Conservation (phyloP, 345 rosid species). For the Populus deltoides region DNA sequence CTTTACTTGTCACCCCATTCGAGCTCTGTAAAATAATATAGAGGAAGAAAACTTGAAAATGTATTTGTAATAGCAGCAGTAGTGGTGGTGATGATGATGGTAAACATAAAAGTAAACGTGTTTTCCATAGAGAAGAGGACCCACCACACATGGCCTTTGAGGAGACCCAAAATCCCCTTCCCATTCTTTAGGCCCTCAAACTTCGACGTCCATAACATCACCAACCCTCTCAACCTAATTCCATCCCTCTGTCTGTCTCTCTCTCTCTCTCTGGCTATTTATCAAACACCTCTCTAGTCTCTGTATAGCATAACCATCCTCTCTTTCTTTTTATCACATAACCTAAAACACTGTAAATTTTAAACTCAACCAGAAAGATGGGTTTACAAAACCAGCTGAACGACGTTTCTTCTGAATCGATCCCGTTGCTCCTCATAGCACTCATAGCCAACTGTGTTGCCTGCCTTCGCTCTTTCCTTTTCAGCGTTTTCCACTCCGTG, state of each 20-base stretch:
- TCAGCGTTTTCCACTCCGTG: conserved; percentile 24
- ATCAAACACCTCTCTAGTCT: not conserved
- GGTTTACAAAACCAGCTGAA: conserved; percentile 65
- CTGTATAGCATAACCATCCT: not conserved
- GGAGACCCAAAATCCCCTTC: not conserved
- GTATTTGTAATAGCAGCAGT: not conserved
- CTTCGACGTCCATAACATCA: not conserved
- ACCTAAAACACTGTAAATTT: not conserved
- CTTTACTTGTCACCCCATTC: not conserved
- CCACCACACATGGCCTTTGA: conserved; percentile 17
- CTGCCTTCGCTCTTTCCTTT: conserved; percentile 47
- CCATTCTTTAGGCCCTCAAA: conserved; percentile 1
- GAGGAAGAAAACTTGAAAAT: not conserved
- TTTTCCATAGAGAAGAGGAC: not conserved
- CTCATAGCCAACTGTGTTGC: conserved; percentile 52
- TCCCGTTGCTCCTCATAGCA: conserved; percentile 58
- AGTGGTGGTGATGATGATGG: no score
- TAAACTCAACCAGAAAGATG: conserved; percentile 32
- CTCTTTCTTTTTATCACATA: not conserved
- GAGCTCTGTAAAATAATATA: not conserved
- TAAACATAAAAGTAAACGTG: not conserved
- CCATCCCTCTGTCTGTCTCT: not conserved
- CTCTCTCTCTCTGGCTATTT: not conserved
- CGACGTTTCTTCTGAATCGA: conserved; percentile 80
- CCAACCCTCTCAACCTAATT: not conserved